Conservation (phyloP, 306 rosid genomes). For the Rosa rugosa region DNA sequence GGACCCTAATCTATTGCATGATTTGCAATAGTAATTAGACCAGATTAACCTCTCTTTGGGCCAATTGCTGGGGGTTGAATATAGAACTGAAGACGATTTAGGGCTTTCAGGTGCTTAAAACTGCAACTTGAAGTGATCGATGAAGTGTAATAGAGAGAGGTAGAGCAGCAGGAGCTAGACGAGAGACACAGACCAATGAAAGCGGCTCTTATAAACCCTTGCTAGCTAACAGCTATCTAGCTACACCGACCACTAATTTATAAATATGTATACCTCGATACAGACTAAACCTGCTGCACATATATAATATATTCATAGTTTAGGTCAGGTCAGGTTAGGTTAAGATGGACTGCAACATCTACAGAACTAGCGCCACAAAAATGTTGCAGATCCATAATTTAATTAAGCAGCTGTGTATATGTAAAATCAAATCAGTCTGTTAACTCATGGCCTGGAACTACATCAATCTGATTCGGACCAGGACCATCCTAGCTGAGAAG, state of each 20-base stretch:
- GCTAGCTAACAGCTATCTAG: neutral
- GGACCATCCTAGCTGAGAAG: neutral
- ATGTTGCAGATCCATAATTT: neutral
- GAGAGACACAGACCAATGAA: conserved; percentile 41
- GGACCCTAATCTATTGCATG: neutral
- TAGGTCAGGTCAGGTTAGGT: conserved; percentile 20
- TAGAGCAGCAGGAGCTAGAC: conserved; percentile 32
- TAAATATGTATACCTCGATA: neutral
- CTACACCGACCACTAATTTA: neutral
- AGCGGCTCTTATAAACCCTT: conserved; percentile 23
- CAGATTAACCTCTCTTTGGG: conserved; percentile 30
- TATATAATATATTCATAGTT: conserved; percentile 3
- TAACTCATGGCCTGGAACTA: conserved; percentile 28
- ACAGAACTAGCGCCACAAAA: neutral
- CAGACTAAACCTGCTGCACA: conserved; percentile 12
- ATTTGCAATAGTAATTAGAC: neutral
- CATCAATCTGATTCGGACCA: conserved; percentile 18
- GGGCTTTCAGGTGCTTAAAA: conserved; percentile 49
- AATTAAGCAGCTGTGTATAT: neutral
- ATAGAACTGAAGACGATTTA: conserved; percentile 29
- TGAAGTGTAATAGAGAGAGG: conserved; percentile 4
- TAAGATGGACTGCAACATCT: conserved; percentile 38
- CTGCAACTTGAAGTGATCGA: conserved; percentile 35
- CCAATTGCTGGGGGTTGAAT: conserved; percentile 30
- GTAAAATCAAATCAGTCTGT: conserved; percentile 23